Evolutionary conservation across 1,284 basidiomycete genomes (phyloP).

Genomic region (Puccinia hordei): DNA sequence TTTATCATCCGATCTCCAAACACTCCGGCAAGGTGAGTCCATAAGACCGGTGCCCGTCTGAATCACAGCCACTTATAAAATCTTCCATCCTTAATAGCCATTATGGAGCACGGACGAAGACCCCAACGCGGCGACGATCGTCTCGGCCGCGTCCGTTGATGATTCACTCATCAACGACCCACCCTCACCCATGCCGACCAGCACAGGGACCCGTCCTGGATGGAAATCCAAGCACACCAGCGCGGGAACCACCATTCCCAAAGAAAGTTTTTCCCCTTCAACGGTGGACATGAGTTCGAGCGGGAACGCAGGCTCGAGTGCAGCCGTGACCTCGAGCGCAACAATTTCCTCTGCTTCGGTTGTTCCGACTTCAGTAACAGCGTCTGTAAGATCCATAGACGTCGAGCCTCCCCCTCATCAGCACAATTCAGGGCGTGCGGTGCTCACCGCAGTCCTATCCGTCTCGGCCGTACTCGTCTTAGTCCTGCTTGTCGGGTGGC

Average conservation of each 20-base stretch:
- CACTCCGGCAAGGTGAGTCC: background rate
- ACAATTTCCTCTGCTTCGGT: background rate
- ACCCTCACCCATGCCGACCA: background rate
- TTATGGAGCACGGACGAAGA: background rate
- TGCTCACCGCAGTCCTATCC: background rate
- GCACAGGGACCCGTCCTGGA: background rate
- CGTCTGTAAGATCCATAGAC: background rate
- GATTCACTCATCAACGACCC: background rate
- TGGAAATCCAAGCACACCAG: background rate
- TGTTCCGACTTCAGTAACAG: background rate
- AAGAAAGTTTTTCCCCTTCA: background rate
- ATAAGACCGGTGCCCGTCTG: background rate
- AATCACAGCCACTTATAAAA: background rate
- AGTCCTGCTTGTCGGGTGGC: background rate
- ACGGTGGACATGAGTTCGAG: background rate
- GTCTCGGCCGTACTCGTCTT: background rate
- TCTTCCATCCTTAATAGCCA: background rate
- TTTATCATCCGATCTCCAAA: slow-evolving; percentile 5
- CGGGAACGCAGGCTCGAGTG: no score
- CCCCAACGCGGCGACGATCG: background rate
- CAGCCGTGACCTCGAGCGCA: background rate
- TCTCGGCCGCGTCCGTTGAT: background rate
- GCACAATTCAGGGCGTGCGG: slow-evolving; percentile 1
- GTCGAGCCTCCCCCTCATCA: background rate
- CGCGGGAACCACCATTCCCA: background rate